Percentiles rank a stretch among this genome's conserved stretches.
phyloP scores from a whole-genome alignment of 345 rosid genomes.

The Cardamine occulta region DNA sequence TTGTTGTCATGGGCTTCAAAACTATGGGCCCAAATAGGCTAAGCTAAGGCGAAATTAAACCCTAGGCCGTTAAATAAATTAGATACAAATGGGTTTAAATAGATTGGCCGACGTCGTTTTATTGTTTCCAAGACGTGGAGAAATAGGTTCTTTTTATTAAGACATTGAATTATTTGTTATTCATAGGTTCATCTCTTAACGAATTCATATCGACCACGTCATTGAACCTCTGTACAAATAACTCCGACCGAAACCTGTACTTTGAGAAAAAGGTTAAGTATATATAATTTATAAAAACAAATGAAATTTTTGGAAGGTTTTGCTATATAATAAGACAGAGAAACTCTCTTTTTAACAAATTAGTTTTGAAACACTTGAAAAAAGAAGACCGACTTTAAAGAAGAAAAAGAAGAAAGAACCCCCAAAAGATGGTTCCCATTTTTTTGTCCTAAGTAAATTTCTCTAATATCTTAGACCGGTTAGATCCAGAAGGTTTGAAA shows the following conservation, averaged over 20 bases:
- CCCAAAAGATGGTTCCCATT: conserved; percentile 42
- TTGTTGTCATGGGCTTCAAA: neutral
- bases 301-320: conserved; percentile 13
- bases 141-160: no score
- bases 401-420: conserved; percentile 38
- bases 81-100: neutral
- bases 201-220: neutral
- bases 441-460: conserved; percentile 63
- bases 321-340: conserved; percentile 38
- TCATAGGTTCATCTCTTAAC: neutral
- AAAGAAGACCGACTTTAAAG: neutral
- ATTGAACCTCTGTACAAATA: neutral
- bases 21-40: neutral
- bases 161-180: neutral
- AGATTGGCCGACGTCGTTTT: neutral
- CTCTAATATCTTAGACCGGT: conserved; percentile 67
- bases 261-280: no score
- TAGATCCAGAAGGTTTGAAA: conserved; percentile 64
- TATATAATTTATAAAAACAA: neutral
- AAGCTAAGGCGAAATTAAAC: neutral
- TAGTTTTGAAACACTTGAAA: conserved; percentile 35
- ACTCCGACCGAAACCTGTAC: neutral
- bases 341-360: conserved; percentile 37
- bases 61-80: neutral
- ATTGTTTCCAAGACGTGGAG: no score